phyloP scores from a whole-genome alignment of 257 asterid species.

The Solanum medicagineum region DNA sequence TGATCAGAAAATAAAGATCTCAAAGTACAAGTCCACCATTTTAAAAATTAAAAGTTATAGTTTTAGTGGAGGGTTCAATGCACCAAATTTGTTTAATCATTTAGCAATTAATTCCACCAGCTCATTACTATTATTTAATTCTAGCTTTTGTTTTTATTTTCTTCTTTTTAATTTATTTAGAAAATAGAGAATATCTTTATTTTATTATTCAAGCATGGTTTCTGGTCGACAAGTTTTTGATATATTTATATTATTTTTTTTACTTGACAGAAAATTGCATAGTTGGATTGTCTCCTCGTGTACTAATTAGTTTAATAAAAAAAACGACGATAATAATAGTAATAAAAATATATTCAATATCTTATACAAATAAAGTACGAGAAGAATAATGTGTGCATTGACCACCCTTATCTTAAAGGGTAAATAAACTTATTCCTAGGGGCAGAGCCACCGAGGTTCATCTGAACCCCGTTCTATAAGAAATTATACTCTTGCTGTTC shows the following conservation, averaged over 20 bases:
- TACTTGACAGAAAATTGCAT: not conserved
- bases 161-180: not conserved
- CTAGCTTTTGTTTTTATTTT: not conserved
- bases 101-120: not conserved
- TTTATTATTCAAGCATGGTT: not conserved
- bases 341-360: not conserved
- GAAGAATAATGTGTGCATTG: not conserved
- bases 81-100: not conserved
- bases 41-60: not conserved
- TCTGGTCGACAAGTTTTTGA: not conserved
- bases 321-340: not conserved
- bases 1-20: not conserved
- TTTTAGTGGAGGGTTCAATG: not conserved
- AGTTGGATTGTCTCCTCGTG: not conserved
- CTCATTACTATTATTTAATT: not conserved
- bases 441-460: no score
- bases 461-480: no score
- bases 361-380: no score
- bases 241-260: no score
- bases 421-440: not conserved
- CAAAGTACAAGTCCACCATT: not conserved
- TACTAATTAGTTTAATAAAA: not conserved
- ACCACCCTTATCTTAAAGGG: no score
- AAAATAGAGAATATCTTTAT: not conserved
- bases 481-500: no score